Percentiles rank a stretch among this genome's conserved stretches.
These are phyloP conservation scores for Citrus unshiu DNA, from an alignment of 345 rosid genomes.

Conservation along the genomic window DNA sequence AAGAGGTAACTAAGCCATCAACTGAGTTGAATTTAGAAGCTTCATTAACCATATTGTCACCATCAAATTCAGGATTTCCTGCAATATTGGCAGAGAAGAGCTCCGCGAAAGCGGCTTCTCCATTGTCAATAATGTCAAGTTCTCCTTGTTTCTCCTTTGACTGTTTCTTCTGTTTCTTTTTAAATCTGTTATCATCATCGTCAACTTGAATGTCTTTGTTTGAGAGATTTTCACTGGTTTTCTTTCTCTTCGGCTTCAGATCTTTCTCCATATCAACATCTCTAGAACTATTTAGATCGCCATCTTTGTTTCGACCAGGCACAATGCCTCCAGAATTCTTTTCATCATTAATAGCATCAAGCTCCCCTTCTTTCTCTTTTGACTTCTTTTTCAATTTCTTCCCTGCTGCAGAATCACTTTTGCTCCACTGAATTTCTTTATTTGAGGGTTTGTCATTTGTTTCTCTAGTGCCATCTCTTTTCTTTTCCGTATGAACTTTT, in stretches of 20 bases:
- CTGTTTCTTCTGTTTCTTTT: constrained; percentile 33
- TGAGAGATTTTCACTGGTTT: constrained; percentile 9
- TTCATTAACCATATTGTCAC: constrained; percentile 19
- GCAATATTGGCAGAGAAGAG: constrained; percentile 29
- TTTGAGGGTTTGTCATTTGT: constrained; percentile 6
- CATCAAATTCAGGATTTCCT: constrained; percentile 19
- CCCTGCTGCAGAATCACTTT: constrained; percentile 6
- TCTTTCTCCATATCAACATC: too few relatives aligned
- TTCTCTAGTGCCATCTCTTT: constrained; percentile 5
- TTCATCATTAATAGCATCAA: constrained; percentile 47
- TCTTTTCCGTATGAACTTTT: constrained; percentile 23
- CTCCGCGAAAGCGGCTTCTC: constrained; percentile 59
- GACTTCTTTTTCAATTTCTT: constrained; percentile 32
- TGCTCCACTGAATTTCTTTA: constrained; percentile 13
- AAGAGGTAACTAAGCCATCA: constrained; percentile 25
- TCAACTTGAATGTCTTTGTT: constrained; percentile 14
- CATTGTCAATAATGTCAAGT: constrained; percentile 56
- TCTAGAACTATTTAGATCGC: too few relatives aligned
- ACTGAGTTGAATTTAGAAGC: constrained; percentile 16
- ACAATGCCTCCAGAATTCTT: constrained; percentile 14
- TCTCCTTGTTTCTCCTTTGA: constrained; percentile 27
- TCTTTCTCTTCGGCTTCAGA: constrained; percentile 10
- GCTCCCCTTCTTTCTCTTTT: constrained; percentile 25
- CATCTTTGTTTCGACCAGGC: constrained; percentile 8
- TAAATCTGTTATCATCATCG: constrained; percentile 3